Percentiles rank a stretch among this genome's conserved stretches.
phyloP scores from a whole-genome alignment of 805 yeast genomes.

The Candida maesae region DNA sequence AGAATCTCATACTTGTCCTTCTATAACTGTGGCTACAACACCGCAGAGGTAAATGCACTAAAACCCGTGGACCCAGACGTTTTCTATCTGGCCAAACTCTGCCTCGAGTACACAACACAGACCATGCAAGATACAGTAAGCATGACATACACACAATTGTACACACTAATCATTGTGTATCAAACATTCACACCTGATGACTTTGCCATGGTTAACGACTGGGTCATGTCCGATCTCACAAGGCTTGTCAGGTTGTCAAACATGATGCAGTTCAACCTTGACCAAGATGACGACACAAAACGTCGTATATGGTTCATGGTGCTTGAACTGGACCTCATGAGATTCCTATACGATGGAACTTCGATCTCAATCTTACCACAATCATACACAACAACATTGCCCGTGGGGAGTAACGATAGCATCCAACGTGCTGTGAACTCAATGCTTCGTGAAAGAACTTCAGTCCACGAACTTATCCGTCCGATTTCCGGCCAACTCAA shows the following conservation, averaged over 20 bases:
- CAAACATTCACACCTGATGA: slow-evolving; percentile 5
- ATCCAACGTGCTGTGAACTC: slow-evolving; percentile 3
- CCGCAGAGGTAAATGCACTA: slow-evolving; percentile 3
- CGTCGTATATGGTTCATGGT: slow-evolving; percentile 10
- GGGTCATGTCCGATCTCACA: slow-evolving; percentile 7
- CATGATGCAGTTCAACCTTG: slow-evolving; percentile 3
- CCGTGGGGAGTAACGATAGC: background rate
- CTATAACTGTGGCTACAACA: slow-evolving; percentile 19
- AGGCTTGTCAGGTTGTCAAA: slow-evolving; percentile 2
- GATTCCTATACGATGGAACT: slow-evolving; percentile 18
- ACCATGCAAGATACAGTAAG: slow-evolving; percentile 8
- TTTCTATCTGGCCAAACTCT: slow-evolving; percentile 11
- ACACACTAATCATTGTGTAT: slow-evolving; percentile 1
- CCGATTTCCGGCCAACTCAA: slow-evolving; percentile 4
- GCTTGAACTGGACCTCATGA: slow-evolving; percentile 13
- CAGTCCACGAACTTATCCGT: slow-evolving; percentile 6
- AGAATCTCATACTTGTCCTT: slow-evolving; percentile 16
- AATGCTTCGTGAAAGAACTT: slow-evolving; percentile 5
- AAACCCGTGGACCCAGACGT: slow-evolving; percentile 9
- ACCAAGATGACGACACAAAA: slow-evolving; percentile 1
- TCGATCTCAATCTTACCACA: slow-evolving; percentile 13
- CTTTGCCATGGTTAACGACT: background rate
- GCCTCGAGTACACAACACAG: slow-evolving; percentile 12
- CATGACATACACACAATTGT: slow-evolving; percentile 7
- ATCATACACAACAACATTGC: slow-evolving; percentile 10